Evolutionary conservation across 306 rosid species (phyloP).

Genomic region (Ochetophila trinervis): DNA sequence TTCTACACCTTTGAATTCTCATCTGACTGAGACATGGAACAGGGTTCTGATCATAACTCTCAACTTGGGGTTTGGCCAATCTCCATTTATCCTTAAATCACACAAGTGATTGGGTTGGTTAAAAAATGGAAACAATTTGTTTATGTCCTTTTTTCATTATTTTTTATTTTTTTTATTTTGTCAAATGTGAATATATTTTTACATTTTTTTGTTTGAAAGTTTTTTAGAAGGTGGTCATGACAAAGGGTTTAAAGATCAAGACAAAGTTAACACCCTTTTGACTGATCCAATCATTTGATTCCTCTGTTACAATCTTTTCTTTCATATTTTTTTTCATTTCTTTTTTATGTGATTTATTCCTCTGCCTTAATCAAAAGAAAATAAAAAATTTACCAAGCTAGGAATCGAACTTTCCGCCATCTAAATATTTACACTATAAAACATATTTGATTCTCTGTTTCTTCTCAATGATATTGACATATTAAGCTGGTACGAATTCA

Average conservation of each 20-base stretch:
- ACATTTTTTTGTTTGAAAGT: too few relatives aligned
- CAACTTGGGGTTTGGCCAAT: constrained; percentile 23
- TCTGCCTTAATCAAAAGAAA: constrained; percentile 25
- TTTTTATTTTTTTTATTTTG: too few relatives aligned
- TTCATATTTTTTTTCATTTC: neutral
- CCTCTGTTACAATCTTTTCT: neutral
- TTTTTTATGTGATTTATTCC: constrained; percentile 21
- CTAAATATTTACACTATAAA: neutral
- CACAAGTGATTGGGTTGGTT: neutral
- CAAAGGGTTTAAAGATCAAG: constrained; percentile 13
- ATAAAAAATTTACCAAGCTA: constrained; percentile 16
- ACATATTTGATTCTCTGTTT: constrained; percentile 35
- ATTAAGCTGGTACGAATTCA: neutral
- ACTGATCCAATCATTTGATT: constrained; percentile 16
- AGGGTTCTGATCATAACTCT: constrained; percentile 25
- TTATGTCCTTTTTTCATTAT: too few relatives aligned
- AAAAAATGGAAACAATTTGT: too few relatives aligned
- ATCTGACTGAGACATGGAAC: constrained; percentile 32
- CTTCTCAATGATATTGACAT: constrained; percentile 29
- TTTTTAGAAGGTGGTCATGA: neutral
- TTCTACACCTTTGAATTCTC: constrained; percentile 1
- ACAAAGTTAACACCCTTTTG: constrained; percentile 27
- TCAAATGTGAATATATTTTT: too few relatives aligned
- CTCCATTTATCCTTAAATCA: neutral
- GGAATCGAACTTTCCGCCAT: constrained; percentile 37